phyloP scores from a whole-genome alignment of 176 grass and related monocot species.

The Saccharum officinarum region DNA sequence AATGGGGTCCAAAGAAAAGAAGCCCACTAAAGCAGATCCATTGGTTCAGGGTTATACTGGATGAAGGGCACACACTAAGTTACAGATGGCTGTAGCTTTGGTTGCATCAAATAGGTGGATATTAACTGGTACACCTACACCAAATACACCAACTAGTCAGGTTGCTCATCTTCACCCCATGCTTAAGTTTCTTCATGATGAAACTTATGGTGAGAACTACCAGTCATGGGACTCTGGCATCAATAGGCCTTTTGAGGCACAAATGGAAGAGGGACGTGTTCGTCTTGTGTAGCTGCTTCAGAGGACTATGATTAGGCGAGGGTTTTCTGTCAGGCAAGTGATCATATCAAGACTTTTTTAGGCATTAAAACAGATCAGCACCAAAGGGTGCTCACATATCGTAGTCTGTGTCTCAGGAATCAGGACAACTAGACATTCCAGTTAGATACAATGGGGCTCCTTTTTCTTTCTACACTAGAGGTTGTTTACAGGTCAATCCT shows the following conservation, averaged over 20 bases:
- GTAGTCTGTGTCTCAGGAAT: background rate
- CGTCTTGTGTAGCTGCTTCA: slow-evolving; percentile 78
- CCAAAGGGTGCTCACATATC: background rate
- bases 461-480: background rate
- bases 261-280: slow-evolving; percentile 69
- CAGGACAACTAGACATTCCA: background rate
- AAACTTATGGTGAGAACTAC: slow-evolving; percentile 82
- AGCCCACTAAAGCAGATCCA: slow-evolving; percentile 90
- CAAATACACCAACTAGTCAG: slow-evolving; percentile 94
- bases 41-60: slow-evolving; percentile 90
- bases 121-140: slow-evolving; percentile 94
- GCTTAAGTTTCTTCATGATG: slow-evolving; percentile 97
- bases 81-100: slow-evolving; percentile 91
- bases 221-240: slow-evolving; percentile 83
- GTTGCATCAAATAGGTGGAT: slow-evolving; percentile 94
- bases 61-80: slow-evolving; percentile 98
- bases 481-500: background rate
- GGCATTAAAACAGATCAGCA: background rate
- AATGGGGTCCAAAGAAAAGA: slow-evolving; percentile 80
- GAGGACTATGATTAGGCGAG: slow-evolving; percentile 45
- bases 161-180: slow-evolving; percentile 92
- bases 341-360: background rate
- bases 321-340: background rate
- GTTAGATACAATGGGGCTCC: background rate
- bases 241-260: slow-evolving; percentile 80